Conservation (phyloP, 768 basidiomycete species). For the Trametes elegans region DNA sequence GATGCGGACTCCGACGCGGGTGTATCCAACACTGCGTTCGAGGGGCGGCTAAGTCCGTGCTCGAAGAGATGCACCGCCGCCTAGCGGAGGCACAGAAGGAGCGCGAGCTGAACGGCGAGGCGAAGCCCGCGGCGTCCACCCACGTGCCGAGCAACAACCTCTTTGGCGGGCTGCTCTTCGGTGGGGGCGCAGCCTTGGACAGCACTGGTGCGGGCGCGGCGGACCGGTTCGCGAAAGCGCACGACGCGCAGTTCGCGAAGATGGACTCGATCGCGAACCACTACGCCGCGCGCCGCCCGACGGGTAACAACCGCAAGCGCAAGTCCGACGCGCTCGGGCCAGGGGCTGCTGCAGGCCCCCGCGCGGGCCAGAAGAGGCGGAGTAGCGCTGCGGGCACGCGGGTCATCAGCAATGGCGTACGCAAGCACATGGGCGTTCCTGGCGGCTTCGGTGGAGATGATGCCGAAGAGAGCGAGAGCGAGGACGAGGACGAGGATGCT, state of each 20-base stretch:
- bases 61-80: conserved; percentile 81
- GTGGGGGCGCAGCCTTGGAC: background rate
- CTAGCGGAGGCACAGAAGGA: conserved; percentile 43
- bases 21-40: conserved; percentile 66
- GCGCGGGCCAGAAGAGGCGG: conserved; percentile 25
- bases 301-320: conserved; percentile 35
- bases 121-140: background rate
- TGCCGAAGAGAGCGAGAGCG: conserved; percentile 41
- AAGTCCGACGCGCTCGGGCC: conserved; percentile 53
- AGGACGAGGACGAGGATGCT: conserved; percentile 30
- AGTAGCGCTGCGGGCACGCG: conserved; percentile 37
- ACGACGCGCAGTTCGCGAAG: conserved; percentile 64
- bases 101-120: conserved; percentile 49
- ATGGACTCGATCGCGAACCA: conserved; percentile 74
- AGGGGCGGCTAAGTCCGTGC: conserved; percentile 63
- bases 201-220: background rate
- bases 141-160: background rate
- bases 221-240: conserved; percentile 52
- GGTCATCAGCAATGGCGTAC: conserved; percentile 38
- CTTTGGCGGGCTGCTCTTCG: background rate
- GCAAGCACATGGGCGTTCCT: conserved; percentile 45
- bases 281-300: conserved; percentile 43
- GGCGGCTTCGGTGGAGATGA: conserved; percentile 59
- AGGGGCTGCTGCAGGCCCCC: conserved; percentile 20
- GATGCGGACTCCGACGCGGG: conserved; percentile 8